These are phyloP conservation scores for Jaminaea rosea DNA, from an alignment of 1,284 basidiomycete species.

Conservation along the genomic window DNA sequence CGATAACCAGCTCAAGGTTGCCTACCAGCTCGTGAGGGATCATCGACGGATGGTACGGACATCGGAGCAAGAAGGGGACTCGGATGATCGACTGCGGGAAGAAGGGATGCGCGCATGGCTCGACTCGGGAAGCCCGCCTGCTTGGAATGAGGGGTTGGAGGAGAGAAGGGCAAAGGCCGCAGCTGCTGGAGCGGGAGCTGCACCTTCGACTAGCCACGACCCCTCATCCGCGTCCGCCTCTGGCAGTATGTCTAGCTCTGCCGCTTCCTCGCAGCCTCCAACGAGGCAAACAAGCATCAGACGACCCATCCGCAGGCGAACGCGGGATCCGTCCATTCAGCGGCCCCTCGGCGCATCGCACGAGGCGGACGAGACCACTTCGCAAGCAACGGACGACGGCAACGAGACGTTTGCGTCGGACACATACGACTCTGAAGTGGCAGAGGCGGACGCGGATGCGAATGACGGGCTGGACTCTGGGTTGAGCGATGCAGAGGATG, in stretches of 20 bases:
- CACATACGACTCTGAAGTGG: not conserved
- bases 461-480: not conserved
- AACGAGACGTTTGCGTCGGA: slow-evolving; percentile 26
- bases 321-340: not conserved
- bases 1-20: slow-evolving; percentile 91
- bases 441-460: not conserved
- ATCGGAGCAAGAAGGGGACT: slow-evolving; percentile 17
- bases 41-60: slow-evolving; percentile 77
- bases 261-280: slow-evolving; percentile 17
- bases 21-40: slow-evolving; percentile 85
- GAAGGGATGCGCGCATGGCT: slow-evolving; percentile 52
- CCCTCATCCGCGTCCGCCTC: too few species aligned
- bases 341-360: not conserved
- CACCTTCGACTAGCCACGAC: slow-evolving; percentile 16
- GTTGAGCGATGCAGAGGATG: slow-evolving; percentile 2
- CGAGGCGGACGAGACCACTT: not conserved
- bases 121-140: slow-evolving; percentile 51
- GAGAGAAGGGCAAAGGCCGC: slow-evolving; percentile 12
- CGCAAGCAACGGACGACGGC: slow-evolving; percentile 20
- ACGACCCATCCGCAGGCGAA: not conserved
- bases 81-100: slow-evolving; percentile 26
- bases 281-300: not conserved
- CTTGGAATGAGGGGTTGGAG: slow-evolving; percentile 52
- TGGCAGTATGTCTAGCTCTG: too few species aligned
- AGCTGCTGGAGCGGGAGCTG: not conserved